Conservation (phyloP, 345 rosid genomes). For the Litchi chinensis region DNA sequence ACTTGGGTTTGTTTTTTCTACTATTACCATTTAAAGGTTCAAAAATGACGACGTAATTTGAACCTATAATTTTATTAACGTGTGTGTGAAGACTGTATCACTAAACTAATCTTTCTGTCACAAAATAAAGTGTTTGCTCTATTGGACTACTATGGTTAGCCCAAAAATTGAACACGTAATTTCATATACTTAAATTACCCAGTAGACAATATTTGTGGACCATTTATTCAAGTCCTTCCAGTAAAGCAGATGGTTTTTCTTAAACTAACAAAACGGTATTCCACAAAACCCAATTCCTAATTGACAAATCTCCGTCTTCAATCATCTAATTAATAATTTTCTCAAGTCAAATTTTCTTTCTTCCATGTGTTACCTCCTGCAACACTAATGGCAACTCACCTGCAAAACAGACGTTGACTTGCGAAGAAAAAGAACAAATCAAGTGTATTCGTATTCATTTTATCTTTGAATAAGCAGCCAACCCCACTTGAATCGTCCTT, state of each 20-base stretch:
- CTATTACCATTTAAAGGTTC: too few relatives aligned
- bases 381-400: slow-evolving; percentile 30
- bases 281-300: not conserved
- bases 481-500: slow-evolving; percentile 24
- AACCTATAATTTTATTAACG: too few relatives aligned
- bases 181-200: too few relatives aligned
- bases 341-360: not conserved
- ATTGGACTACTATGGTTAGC: too few relatives aligned
- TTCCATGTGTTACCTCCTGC: not conserved
- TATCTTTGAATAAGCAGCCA: slow-evolving; percentile 23
- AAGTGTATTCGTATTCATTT: slow-evolving; percentile 2
- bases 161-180: too few relatives aligned
- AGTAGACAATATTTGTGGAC: too few relatives aligned
- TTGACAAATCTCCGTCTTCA: not conserved
- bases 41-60: not conserved
- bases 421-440: not conserved
- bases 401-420: slow-evolving; percentile 7
- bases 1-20: too few relatives aligned
- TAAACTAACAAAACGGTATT: not conserved
- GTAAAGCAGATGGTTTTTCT: not conserved
- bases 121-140: too few relatives aligned
- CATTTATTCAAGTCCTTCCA: too few relatives aligned
- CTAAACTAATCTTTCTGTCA: too few relatives aligned
- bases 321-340: not conserved
- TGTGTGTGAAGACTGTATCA: too few relatives aligned